Conservation (phyloP, 2,329 filamentous ascomycete species). For the Dactylonectria estremocensis region DNA sequence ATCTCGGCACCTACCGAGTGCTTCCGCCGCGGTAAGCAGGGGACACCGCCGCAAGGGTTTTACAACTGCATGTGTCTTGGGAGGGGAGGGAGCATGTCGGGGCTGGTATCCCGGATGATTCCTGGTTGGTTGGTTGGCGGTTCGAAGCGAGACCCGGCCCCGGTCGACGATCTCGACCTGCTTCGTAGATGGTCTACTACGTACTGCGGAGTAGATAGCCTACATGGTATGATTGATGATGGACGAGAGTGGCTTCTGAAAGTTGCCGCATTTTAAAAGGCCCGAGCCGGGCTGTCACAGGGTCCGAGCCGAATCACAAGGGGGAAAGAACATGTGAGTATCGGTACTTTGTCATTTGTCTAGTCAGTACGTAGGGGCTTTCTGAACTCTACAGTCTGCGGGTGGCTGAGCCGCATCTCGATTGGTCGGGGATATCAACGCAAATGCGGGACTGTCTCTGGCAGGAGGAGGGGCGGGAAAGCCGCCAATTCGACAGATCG, state of each 20-base stretch:
- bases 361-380: not conserved
- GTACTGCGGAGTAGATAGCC: too few species aligned
- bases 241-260: not conserved
- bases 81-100: not conserved
- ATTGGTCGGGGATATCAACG: constrained; percentile 8
- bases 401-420: constrained; percentile 3
- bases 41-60: not conserved
- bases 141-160: not conserved
- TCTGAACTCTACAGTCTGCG: constrained; percentile 6
- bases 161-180: not conserved
- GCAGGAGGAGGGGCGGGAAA: constrained; percentile 6
- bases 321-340: constrained; percentile 13
- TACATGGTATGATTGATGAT: too few species aligned
- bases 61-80: not conserved
- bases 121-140: not conserved
- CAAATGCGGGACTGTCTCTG: constrained; percentile 5
- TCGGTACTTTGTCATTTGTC: constrained; percentile 11
- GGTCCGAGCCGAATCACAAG: constrained; percentile 5
- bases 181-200: not conserved
- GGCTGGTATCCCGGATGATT: not conserved
- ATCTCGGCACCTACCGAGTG: not conserved
- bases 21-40: not conserved
- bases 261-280: not conserved
- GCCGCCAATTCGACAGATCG: constrained; percentile 3
- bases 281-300: constrained; percentile 1